These are phyloP conservation scores for Xylaria nigripes DNA, from an alignment of 495 filamentous ascomycete genomes.

Conservation along the genomic window DNA sequence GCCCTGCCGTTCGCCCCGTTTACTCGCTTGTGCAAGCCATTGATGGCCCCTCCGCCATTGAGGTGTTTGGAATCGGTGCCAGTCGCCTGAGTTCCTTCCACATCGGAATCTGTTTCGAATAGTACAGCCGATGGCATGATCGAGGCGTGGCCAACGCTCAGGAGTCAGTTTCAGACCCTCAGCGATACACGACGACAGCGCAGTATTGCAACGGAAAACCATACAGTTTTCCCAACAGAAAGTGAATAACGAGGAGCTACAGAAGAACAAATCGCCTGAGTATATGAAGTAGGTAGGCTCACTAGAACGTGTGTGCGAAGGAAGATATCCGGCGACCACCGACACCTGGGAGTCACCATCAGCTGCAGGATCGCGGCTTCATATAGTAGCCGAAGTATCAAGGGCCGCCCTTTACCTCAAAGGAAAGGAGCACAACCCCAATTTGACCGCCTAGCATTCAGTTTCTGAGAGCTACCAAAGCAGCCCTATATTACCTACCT, in stretches of 20 bases:
- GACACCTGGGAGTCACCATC: background rate
- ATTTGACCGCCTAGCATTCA: background rate
- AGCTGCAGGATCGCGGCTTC: background rate
- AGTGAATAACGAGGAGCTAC: background rate
- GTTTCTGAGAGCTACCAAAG: background rate
- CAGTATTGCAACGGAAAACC: background rate
- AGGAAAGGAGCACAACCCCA: background rate
- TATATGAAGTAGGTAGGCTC: background rate
- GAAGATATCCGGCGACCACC: background rate
- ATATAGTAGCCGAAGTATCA: background rate
- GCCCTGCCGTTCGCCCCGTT: background rate
- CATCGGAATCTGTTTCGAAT: background rate
- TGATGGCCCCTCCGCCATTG: background rate
- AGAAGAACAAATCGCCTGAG: background rate
- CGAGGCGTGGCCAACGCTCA: background rate
- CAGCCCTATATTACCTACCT: constrained; percentile 8
- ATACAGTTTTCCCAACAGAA: background rate
- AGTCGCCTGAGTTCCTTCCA: background rate
- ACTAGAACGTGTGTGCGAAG: background rate
- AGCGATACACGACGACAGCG: background rate
- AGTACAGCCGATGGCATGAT: constrained; percentile 7
- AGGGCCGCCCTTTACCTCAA: background rate
- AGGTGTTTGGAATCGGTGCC: background rate
- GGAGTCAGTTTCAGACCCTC: background rate
- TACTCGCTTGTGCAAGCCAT: background rate